These are phyloP conservation scores for Cucurbita pepo DNA, from an alignment of 306 rosid genomes.

Conservation along the genomic window DNA sequence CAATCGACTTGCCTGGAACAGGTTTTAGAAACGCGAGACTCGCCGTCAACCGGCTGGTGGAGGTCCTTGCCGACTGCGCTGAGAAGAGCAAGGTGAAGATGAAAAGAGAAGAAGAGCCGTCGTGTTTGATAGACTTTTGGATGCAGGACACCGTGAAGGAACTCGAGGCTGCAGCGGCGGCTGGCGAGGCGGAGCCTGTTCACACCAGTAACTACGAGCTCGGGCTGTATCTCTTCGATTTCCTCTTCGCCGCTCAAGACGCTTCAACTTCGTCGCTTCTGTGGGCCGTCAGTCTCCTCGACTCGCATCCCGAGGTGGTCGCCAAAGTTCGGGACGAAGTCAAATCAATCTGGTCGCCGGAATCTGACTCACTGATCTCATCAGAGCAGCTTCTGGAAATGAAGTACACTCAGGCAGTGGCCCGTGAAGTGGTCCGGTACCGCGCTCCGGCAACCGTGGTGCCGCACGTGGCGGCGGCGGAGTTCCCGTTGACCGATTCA, in stretches of 20 bases:
- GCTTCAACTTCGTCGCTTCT: conserved; percentile 82
- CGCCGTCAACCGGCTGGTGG: conserved; percentile 44
- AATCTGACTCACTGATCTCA: conserved; percentile 31
- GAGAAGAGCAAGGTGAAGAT: conserved; percentile 34
- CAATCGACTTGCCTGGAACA: conserved; percentile 63
- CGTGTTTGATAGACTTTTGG: conserved; percentile 78
- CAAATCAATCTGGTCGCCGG: conserved; percentile 42
- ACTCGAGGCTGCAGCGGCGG: conserved; percentile 1
- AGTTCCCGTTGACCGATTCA: conserved; percentile 37
- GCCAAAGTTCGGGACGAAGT: conserved; percentile 45
- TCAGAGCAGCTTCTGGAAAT: conserved; percentile 39
- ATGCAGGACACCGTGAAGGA: conserved; percentile 57
- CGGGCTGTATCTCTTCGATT: conserved; percentile 63
- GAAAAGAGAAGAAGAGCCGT: conserved; percentile 32
- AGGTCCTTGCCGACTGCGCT: conserved; percentile 29
- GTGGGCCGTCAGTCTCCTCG: conserved; percentile 74
- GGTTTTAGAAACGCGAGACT: conserved; percentile 67
- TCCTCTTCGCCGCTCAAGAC: conserved; percentile 81
- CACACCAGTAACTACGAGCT: conserved; percentile 29
- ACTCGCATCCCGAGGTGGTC: conserved; percentile 50
- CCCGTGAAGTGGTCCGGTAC: conserved; percentile 69
- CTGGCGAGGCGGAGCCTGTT: conserved; percentile 16
- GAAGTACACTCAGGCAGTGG: conserved; percentile 80
- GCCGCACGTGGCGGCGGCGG: conserved; percentile 58
- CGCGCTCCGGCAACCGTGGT: conserved; percentile 75